Evolutionary conservation across 495 filamentous ascomycete species (phyloP), one percentile per base, ranked within the genome.

Genomic region (Chlorociboria aeruginascens): DNA sequence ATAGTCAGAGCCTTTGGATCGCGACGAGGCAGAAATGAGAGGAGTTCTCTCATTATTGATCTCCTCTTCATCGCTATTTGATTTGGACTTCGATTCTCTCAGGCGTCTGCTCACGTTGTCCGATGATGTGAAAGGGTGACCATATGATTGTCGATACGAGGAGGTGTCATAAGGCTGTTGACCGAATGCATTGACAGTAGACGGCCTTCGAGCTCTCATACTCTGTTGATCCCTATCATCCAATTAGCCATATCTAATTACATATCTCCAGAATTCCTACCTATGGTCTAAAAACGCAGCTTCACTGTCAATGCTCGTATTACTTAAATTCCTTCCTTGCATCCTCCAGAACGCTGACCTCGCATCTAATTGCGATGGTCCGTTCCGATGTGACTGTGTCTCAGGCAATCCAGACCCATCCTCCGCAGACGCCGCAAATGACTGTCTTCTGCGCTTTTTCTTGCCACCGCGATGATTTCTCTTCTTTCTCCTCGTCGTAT

Each of bases 251-350:
- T 34, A 34, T 45, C 16, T 9, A 16, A 30, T 32, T 13, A 33
- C 28, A 31, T 34, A 48, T 20, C 9, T 35, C 10, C n/a, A 11
- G 45, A n/a, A 25, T 25, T 25, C 59, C 29, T 67, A 86, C 85
- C 85, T 72, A 57, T 94, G 87, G 59, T 93, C 87, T 37, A 93
- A 64, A 40, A 93, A 68, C 3, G 76, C 79, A 25, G 20, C 20
- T 55, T 87, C 77, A 58, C 85, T 90, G 46, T 89, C 87, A 45
- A 94, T 65, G 58, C 87, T 93, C 4, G 85, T 86, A 59, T 71
- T 80, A 61, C 87, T 94, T 50, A 81, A 44, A 59, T 81, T 84
- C 6, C 62, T 55, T 13, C 66, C 68, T 32, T 66, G 69, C 37
- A 80, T 59, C 30, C 72, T 64, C 58, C 85, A 89, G 55, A 84